A percentile compares a stretch with the other conserved stretches of the same genome.
These are phyloP conservation scores for Triticum turgidum DNA, from an alignment of 176 grass and related monocot species.

Conservation along the genomic window DNA sequence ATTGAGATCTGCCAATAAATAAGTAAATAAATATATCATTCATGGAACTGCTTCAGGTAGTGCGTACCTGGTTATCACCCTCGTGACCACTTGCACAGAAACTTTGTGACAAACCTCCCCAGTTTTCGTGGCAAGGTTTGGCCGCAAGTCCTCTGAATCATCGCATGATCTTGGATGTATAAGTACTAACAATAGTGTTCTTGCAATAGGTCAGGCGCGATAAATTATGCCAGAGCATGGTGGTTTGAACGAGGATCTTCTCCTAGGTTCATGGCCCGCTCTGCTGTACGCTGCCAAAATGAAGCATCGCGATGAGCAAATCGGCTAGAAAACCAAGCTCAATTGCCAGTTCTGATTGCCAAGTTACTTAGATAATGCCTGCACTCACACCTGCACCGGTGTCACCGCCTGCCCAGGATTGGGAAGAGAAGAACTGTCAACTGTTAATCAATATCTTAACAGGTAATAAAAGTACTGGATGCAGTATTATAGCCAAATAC, in stretches of 20 bases:
- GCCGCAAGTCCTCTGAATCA: neutral
- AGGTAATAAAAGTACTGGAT: neutral
- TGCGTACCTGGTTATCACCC: neutral
- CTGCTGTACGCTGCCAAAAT: neutral
- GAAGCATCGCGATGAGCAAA: neutral
- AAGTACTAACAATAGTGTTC: neutral
- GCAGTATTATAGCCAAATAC: neutral
- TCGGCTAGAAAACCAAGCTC: neutral
- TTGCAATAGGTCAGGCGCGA: neutral
- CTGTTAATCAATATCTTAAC: neutral
- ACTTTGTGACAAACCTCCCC: neutral
- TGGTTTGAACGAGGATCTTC: neutral
- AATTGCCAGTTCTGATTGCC: neutral
- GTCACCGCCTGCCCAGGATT: neutral
- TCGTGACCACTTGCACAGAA: neutral
- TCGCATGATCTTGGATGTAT: neutral
- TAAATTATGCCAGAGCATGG: neutral
- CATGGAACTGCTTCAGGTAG: neutral
- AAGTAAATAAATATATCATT: neutral
- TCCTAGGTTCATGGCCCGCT: neutral
- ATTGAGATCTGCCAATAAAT: neutral
- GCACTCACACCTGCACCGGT: neutral
- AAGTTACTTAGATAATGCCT: neutral
- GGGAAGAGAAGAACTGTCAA: neutral
- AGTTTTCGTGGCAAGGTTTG: neutral